Evolutionary conservation across 2,329 filamentous ascomycete genomes (phyloP), one percentile per base, ranked within the genome.

Genomic region (Cladosporium colombiae): DNA sequence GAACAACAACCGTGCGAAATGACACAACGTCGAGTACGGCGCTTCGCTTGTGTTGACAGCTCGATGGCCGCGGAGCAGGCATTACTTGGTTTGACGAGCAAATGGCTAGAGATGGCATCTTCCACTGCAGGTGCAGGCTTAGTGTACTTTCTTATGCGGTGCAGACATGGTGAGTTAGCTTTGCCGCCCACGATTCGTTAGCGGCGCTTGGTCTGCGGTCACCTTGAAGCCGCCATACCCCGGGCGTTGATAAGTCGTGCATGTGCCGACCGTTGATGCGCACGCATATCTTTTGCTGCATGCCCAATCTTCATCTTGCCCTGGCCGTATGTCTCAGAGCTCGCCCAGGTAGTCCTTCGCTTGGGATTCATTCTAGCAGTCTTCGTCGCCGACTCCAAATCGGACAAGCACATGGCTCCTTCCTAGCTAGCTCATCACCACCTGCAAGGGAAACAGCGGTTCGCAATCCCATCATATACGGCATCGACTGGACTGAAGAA

Each of bases 401-500:
- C 50, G 16, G n/a, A n/a, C 16, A n/a, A 18, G 11, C 52, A 13
- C 13, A 55, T 55, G 52, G 52, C 52, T 55, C 25, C 52, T n/a
- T 55, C 18, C 27, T 55, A 29, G 52, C 16, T 31, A 21, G 11
- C 52, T 23, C n/a, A 13, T 55, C 27, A 14, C 16, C 25, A 53
- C 52, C 33, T 57, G 55, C 55, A 57, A 57, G 55, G 55, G 52
- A 55, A 55, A 55, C 52, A 33, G 27, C 52, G 52, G 13, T 55
- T 13, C 52, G 52, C 2, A 21, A 33, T n/a, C 5, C 49, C 25
- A 6, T 33, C 6, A 4, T 5, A 25, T 1, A 37, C 33, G 33
- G 23, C 21, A 40, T 33, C 55, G 5, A 52, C 27, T 25, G 2
- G 4, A 18, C 49, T 27, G 49, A 16, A 10, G 18, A 33, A 55